Evolutionary conservation across 148 eudicot genomes (phyloP), one percentile per base, ranked within the genome.

Genomic region (Mesembryanthemum crystallinum): DNA sequence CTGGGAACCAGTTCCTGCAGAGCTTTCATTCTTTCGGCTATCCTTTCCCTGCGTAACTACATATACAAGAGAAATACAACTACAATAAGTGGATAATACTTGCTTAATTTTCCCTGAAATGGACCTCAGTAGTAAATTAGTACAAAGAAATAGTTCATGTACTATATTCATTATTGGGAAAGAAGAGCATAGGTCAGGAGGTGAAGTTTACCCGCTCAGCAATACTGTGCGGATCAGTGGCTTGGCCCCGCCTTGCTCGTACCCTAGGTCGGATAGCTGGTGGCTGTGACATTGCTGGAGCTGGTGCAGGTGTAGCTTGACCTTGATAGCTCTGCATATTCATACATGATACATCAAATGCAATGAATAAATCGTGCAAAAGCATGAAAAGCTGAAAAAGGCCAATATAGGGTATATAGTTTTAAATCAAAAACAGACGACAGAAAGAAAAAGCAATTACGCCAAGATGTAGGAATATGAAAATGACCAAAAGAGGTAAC

Each of bases 1-100:
- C 86, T 81, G 0, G 88, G 88, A 68, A 85, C 86, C 54, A 85
- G 64, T 61, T 83, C 88, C 70, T 85, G 88, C 60, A 85, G 67
- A 63, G 88, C 88, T 82, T 83, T 86, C 88, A 83, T 80, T 67
- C 88, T 76, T 65, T 86, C 88, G 18, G 88, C 88, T 81, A 86
- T 86, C 78, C 88, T 83, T 76, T 83, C 88, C 80, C 88, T 85
- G 64, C 88, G 88, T 57, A 82, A 69, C 88, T 85, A 63, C 37
- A 74, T 8, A 73, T 52, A 8, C 13, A 32, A 64, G 1, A 65
- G 21, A 69, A 13, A 32, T 7, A 20, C 18, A 0, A 42, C 39
- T 70, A 37, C 30, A 25, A 21, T 76, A 71, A n/a, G 18, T 8
- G 5, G 27, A 23, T 66, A 17, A 17, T 71, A 10, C 45, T 33